Evolutionary conservation across 352 stramenopile genomes (phyloP).

Genomic region (Phytophthora rubi): DNA sequence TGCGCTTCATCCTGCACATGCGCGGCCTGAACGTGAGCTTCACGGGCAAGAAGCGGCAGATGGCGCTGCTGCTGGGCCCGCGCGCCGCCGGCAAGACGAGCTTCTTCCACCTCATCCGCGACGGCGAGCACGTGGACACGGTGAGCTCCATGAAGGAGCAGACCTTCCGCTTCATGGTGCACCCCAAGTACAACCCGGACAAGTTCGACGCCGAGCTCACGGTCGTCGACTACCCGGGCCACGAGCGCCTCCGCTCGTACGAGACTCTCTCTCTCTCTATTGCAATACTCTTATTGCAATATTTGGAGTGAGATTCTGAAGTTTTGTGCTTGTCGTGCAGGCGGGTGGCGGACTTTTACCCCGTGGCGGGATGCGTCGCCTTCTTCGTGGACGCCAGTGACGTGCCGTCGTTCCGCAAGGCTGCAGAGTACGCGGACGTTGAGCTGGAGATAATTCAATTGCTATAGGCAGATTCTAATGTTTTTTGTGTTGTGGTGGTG

Average conservation of each 20-base stretch:
- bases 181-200: conserved; percentile 69
- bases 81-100: conserved; percentile 80
- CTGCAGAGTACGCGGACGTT: conserved; percentile 57
- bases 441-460: background rate
- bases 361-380: conserved; percentile 67
- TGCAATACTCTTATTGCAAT: conserved; percentile 3
- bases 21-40: conserved; percentile 62
- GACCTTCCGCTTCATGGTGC: conserved; percentile 70
- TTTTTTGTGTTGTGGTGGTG: background rate
- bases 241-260: conserved; percentile 81
- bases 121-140: conserved; percentile 71
- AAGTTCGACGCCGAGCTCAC: conserved; percentile 76
- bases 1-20: conserved; percentile 77
- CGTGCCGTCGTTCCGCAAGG: conserved; percentile 70
- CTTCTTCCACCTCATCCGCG: conserved; percentile 81
- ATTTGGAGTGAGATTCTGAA: background rate
- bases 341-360: conserved; percentile 77
- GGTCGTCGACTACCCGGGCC: conserved; percentile 83
- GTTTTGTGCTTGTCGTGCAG: conserved; percentile 32
- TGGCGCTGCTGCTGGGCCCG: conserved; percentile 70
- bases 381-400: conserved; percentile 83
- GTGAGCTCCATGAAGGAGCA: conserved; percentile 89
- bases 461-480: background rate
- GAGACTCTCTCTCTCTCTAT: conserved; percentile 10
- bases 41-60: conserved; percentile 79